Base-by-base conservation (phyloP, 179 eudicot genomes). In the Dionaea muscipula region DNA sequence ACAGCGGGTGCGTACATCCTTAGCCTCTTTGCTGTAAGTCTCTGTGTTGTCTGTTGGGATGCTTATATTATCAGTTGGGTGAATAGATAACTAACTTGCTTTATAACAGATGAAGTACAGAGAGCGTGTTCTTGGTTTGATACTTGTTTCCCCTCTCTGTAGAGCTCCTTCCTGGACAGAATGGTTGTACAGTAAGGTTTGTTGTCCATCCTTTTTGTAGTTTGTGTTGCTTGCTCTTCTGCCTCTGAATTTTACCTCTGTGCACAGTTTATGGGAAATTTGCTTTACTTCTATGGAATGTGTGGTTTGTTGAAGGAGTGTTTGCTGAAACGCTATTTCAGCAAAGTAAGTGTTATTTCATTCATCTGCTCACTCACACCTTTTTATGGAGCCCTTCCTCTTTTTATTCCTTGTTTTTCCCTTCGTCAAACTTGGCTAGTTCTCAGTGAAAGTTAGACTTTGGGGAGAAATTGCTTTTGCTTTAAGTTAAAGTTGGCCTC, bases 1-100 rank as follows among this genome's bases (percentile, higher is more conserved):
- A 79, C 85, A 46, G 94, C 96, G 27, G 99, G 99, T 52, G 96
- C 99, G 70, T 88, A 93, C 68, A 72, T 93, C 56, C 93, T 93
- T 43, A 78, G 94, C 71, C 68, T 79, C 19, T 93, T 93, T 69
- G 99, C 99, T 45, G 99, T 93, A 85, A 47, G 95, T 68, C 63
- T 20, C 52, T 53, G 15, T 2, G 39, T 8, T 51, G 26, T 40
- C 51, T 23, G 3, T 47, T 26, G 18, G 50, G 50, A 26, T 26
- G 17, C 35, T 63, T 53, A 25, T 26, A 19, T 25, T 24, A 41
- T 61, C 26, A 11, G n/a, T 33, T 60, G 11, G 48, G 15, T 20
- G 14, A 47, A 51, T 60, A 41, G 26, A 10, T 60, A 13, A 20
- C 41, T 68, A 43, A 63, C 53, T 9, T 46, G 35, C 48, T 11